Conservation (phyloP, 305 asterid genomes). For the Coffea humblotiana region DNA sequence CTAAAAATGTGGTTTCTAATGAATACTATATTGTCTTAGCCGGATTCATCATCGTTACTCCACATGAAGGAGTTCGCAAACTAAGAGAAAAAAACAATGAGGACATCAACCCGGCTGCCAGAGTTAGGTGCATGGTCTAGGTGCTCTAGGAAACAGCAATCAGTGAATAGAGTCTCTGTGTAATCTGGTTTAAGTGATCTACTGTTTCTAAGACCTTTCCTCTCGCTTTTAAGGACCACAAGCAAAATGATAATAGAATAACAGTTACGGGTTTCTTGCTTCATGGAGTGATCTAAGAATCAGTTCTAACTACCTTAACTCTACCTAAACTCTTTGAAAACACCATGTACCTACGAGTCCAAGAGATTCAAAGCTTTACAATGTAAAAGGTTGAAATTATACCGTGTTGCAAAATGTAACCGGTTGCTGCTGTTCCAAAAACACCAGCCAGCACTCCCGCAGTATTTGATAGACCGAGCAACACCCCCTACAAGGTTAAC, state of each 20-base stretch:
- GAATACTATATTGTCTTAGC: neutral
- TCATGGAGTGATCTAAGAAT: neutral
- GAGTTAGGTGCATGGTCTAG: neutral
- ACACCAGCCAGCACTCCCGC: conserved; percentile 97
- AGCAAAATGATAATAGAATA: too few relatives aligned
- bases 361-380: neutral
- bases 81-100: neutral
- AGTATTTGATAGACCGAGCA: conserved; percentile 86
- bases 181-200: neutral
- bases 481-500: conserved; percentile 59
- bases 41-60: neutral
- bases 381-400: conserved; percentile 17
- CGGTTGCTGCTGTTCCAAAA: conserved; percentile 88
- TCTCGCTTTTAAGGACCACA: neutral
- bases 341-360: neutral
- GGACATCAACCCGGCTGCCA: neutral
- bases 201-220: neutral
- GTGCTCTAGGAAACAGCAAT: neutral
- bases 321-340: neutral
- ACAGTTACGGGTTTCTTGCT: neutral
- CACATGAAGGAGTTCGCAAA: neutral
- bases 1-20: neutral
- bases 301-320: neutral
- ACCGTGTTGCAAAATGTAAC: conserved; percentile 93
- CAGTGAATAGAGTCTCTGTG: neutral